Percentiles rank a stretch among this genome's conserved stretches.
Conservation (phyloP, 371 early-diverging fungal genomes). For the Apophysomyces sp. region DNA sequence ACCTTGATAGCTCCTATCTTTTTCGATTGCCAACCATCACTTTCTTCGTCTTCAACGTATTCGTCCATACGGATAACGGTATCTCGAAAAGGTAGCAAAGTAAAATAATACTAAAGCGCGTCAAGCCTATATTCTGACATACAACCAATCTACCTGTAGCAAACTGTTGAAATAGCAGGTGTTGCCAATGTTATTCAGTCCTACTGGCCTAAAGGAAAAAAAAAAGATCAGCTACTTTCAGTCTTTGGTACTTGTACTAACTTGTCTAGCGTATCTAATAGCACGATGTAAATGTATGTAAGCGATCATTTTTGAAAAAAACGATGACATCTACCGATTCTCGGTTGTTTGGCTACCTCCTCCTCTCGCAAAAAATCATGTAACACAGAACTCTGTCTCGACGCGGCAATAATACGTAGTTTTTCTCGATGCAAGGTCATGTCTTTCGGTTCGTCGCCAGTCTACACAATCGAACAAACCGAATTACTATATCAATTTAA, state of each 20-base stretch:
- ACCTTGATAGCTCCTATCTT: conserved; percentile 65
- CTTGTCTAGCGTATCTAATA: neutral
- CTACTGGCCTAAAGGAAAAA: conserved; percentile 53
- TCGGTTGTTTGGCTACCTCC: neutral
- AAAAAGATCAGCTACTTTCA: conserved; percentile 2
- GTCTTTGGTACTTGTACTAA: neutral
- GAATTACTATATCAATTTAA: neutral
- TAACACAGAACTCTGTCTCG: conserved; percentile 26
- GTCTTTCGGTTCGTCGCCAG: conserved; percentile 33
- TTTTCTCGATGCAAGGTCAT: conserved; percentile 25
- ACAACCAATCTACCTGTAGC: conserved; percentile 48
- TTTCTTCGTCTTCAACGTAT: conserved; percentile 52
- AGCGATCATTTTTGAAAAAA: neutral
- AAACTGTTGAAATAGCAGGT: conserved; percentile 91
- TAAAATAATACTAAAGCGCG: conserved; percentile 70
- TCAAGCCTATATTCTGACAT: neutral
- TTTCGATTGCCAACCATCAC: conserved; percentile 38
- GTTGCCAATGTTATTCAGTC: conserved; percentile 86
- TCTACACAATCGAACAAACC: neutral
- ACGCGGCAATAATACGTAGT: conserved; percentile 30
- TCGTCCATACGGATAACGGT: conserved; percentile 55
- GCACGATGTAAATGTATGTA: neutral
- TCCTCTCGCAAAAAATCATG: conserved; percentile 25
- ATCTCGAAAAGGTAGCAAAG: conserved; percentile 65
- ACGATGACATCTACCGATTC: neutral